Evolutionary conservation across 345 rosid genomes (phyloP), one percentile per base, ranked within the genome.

Genomic region (Firmiana major): DNA sequence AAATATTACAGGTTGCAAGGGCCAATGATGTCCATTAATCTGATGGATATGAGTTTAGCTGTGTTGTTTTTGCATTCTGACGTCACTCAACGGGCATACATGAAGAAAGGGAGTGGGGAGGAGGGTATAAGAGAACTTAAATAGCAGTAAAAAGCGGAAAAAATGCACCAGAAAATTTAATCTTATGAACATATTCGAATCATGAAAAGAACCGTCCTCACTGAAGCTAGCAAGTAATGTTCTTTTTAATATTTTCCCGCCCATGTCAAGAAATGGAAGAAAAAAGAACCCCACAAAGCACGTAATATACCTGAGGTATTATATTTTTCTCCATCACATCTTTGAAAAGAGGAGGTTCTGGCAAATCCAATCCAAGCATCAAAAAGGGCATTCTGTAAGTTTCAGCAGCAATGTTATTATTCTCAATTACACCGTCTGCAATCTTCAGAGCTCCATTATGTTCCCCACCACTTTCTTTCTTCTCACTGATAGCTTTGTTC

Each of bases 271-370:
- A 53, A 49, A 62, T 1, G 0, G 40, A 63, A 51, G 9, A 6
- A 38, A 8, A 40, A 58, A 36, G 1, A 57, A 38, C 17, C 11
- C 3, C 54, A 24, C 62, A 31, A 69, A 42, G 28, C 19, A 21
- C 19, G 5, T 40, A 48, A 7, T 45, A 80, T 86, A 92, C 99
- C 97, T 96, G 99, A 5, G 98, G 99, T 76, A 96, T 96, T 6
- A 96, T 96, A 82, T 94, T 96, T 84, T 96, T 96, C 86, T 96
- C 99, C 99, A 96, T 92, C 79, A 94, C 97, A 73, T 96, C 99
- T 87, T 91, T 87, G 86, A 96, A 96, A 75, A 96, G 93, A 49
- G 98, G 99, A 5, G 97, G 97, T 22, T 98, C 98, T 9, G 99
- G 99, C 86, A 96, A 88, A 87, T 96, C 99, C 77, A 96, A 84